Conservation (phyloP, 106 monocot species). For the Apostasia shenzhenica region DNA sequence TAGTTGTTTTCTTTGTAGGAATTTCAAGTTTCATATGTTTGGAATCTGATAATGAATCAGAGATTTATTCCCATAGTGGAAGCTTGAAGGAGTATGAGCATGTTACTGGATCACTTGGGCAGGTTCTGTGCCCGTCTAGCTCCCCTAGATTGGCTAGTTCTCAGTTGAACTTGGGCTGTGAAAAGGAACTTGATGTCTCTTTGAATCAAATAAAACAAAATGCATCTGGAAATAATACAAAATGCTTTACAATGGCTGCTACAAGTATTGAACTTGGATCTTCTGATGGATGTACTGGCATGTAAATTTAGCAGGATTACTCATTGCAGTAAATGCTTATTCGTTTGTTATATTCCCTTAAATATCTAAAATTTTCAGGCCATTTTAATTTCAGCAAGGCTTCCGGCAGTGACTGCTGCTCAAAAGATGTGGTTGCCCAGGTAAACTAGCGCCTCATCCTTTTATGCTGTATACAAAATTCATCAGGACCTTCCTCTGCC, state of each 20-base stretch:
- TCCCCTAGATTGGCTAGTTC: not conserved
- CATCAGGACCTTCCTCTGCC: not conserved
- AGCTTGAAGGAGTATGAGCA: not conserved
- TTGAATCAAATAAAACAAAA: conserved; percentile 6
- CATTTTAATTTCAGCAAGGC: conserved; percentile 2
- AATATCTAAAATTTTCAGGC: conserved; percentile 2
- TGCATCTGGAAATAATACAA: conserved; percentile 3
- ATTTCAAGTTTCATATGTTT: conserved; percentile 40
- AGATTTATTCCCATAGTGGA: conserved; percentile 10
- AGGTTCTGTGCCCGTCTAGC: not conserved
- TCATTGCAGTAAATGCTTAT: not conserved
- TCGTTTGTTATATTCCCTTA: not conserved
- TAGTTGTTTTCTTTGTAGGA: conserved; percentile 20
- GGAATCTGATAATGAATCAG: conserved; percentile 59
- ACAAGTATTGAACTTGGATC: conserved; percentile 1
- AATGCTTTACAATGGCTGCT: not conserved
- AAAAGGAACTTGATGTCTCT: conserved; percentile 7
- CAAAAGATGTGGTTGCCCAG: conserved; percentile 10
- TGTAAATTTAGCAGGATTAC: not conserved
- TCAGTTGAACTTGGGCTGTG: not conserved
- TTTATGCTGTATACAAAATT: not conserved
- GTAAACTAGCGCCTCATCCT: conserved; percentile 1
- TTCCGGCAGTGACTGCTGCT: conserved; percentile 5
- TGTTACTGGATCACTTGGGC: not conserved
- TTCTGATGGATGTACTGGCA: conserved; percentile 18